phyloP scores from a whole-genome alignment of 2,329 filamentous ascomycete species.

The Fusarium oxysporum region DNA sequence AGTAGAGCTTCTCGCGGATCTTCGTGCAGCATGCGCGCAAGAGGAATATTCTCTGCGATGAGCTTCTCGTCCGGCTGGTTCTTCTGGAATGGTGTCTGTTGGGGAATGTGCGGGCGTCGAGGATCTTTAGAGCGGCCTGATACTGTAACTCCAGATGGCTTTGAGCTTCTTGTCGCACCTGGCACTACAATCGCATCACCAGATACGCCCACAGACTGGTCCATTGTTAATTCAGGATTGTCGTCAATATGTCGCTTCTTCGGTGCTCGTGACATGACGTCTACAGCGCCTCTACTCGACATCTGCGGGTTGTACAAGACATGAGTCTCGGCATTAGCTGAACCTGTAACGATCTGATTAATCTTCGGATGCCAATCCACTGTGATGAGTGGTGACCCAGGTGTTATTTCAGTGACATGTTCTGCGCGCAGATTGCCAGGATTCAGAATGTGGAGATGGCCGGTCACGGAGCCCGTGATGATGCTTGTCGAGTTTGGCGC shows the following conservation, averaged over 20 bases:
- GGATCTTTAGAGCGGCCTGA: conserved; percentile 83
- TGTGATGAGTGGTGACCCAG: conserved; percentile 82
- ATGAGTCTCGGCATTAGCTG: conserved; percentile 89
- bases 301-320: conserved; percentile 90
- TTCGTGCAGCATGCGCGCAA: conserved; percentile 94
- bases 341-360: conserved; percentile 96
- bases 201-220: conserved; percentile 82
- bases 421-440: conserved; percentile 89
- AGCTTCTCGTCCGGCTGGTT: conserved; percentile 90
- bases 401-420: conserved; percentile 88
- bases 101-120: conserved; percentile 84
- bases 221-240: conserved; percentile 86
- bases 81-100: conserved; percentile 89
- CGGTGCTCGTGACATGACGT: conserved; percentile 91
- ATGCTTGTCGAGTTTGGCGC: conserved; percentile 86
- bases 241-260: conserved; percentile 97
- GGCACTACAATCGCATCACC: conserved; percentile 83
- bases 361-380: conserved; percentile 94
- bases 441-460: conserved; percentile 92
- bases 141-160: conserved; percentile 76
- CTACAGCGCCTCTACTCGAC: conserved; percentile 83
- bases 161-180: conserved; percentile 67
- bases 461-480: conserved; percentile 87
- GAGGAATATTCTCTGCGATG: conserved; percentile 86
- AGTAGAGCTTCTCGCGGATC: conserved; percentile 93